phyloP scores from a whole-genome alignment of 2,329 filamentous ascomycete species.

The Penicillium sp. region DNA sequence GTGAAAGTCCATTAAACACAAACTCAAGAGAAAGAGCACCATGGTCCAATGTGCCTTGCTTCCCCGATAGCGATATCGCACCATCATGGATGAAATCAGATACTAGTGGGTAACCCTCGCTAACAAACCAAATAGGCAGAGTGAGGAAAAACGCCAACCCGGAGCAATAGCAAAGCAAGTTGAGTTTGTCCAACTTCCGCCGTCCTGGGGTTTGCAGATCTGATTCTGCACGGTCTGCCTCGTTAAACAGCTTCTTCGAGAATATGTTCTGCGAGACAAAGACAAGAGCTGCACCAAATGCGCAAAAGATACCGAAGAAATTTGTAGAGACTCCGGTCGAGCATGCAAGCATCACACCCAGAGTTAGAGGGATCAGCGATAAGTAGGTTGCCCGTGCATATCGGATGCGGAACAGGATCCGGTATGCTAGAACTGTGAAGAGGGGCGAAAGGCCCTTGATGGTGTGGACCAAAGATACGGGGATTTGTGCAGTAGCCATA shows the following conservation, averaged over 20 bases:
- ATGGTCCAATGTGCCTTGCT: constrained; percentile 68
- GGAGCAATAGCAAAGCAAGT: constrained; percentile 95
- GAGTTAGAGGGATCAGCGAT: constrained; percentile 82
- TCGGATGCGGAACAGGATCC: constrained; percentile 80
- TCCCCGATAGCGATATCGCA: constrained; percentile 70
- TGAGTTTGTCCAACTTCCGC: constrained; percentile 91
- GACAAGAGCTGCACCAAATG: constrained; percentile 83
- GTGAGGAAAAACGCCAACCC: constrained; percentile 87
- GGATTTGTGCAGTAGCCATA: constrained; percentile 89
- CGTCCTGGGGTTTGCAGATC: constrained; percentile 61
- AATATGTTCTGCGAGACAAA: constrained; percentile 99
- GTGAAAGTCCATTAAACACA: constrained; percentile 93
- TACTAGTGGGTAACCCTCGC: constrained; percentile 75
- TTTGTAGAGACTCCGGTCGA: constrained; percentile 88
- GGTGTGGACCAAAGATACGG: constrained; percentile 94
- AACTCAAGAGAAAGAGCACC: constrained; percentile 72
- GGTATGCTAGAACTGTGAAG: constrained; percentile 92
- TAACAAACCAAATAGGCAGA: constrained; percentile 87
- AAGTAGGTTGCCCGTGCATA: constrained; percentile 86
- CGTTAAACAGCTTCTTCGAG: constrained; percentile 96
- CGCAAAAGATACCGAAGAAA: constrained; percentile 83
- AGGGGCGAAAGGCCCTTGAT: constrained; percentile 96
- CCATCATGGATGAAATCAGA: constrained; percentile 77
- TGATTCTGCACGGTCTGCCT: constrained; percentile 78
- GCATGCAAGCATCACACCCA: constrained; percentile 95